These are phyloP conservation scores for Solanum gracilifrons DNA, from an alignment of 257 asterid species.

Conservation along the genomic window DNA sequence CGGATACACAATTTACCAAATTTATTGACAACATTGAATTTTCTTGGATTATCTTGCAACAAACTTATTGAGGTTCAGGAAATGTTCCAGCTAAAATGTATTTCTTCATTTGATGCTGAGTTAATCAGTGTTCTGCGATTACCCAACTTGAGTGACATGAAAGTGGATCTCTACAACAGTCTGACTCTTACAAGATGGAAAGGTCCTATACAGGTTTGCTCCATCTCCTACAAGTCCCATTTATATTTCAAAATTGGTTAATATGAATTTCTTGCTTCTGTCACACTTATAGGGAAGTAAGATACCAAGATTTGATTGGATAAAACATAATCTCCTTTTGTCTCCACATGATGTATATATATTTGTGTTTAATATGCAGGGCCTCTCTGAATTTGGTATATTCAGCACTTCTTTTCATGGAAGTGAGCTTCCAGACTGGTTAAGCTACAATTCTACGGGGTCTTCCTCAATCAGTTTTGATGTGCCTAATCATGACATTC, in stretches of 20 bases:
- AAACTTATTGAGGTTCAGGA: background rate
- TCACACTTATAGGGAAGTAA: background rate
- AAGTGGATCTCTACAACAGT: background rate
- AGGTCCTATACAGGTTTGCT: background rate
- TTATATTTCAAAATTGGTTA: background rate
- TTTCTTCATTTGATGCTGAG: background rate
- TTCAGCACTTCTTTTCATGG: slow-evolving; percentile 4
- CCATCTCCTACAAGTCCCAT: background rate
- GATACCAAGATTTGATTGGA: background rate
- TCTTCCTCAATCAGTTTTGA: background rate
- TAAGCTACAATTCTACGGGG: background rate
- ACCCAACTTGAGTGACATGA: background rate
- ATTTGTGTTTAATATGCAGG: background rate
- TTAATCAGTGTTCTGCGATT: background rate
- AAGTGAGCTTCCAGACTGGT: background rate
- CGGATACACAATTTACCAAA: background rate
- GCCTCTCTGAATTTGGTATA: background rate
- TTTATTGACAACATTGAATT: background rate
- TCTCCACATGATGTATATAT: background rate
- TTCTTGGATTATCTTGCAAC: background rate
- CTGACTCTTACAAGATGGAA: background rate
- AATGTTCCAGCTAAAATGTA: background rate
- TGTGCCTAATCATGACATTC: background rate
- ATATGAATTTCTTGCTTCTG: background rate
- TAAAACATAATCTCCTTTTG: no score